A percentile compares a stretch with the other conserved stretches of the same genome.
phyloP scores from a whole-genome alignment of 352 stramenopile species.

The Aphanomyces stellatus region DNA sequence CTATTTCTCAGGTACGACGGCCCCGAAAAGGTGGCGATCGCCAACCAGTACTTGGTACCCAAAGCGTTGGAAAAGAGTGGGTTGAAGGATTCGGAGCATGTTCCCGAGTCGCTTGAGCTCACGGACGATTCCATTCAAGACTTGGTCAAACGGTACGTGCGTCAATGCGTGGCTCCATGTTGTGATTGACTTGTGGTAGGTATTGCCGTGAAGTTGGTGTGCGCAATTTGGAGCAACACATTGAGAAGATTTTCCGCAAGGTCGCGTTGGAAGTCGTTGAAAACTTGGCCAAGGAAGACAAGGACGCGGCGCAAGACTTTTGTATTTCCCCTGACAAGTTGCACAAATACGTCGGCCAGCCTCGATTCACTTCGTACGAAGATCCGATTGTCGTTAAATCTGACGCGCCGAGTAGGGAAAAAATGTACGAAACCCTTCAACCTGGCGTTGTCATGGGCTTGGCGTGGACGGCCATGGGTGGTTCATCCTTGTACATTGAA shows the following conservation, averaged over 20 bases:
- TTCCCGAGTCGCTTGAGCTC: slow-evolving; percentile 84
- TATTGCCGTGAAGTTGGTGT: slow-evolving; percentile 98
- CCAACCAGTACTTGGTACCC: slow-evolving; percentile 96
- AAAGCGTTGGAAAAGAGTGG: slow-evolving; percentile 94
- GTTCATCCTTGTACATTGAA: slow-evolving; percentile 98
- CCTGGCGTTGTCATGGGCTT: slow-evolving; percentile 98
- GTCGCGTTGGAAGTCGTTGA: slow-evolving; percentile 95
- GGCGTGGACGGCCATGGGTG: slow-evolving; percentile 98
- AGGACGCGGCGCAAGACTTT: slow-evolving; percentile 51
- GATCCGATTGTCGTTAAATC: not conserved
- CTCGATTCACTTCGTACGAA: slow-evolving; percentile 91
- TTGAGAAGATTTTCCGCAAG: slow-evolving; percentile 98
- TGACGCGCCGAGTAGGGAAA: slow-evolving; percentile 56
- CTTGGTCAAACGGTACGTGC: slow-evolving; percentile 50
- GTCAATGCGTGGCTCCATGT: no score
- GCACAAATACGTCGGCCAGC: slow-evolving; percentile 97
- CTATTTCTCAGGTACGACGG: slow-evolving; percentile 63
- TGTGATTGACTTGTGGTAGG: slow-evolving; percentile 59
- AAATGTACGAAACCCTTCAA: slow-evolving; percentile 93
- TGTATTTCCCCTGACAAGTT: slow-evolving; percentile 92
- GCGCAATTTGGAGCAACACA: slow-evolving; percentile 96
- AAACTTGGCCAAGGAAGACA: slow-evolving; percentile 41
- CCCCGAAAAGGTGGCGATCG: slow-evolving; percentile 97
- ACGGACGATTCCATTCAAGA: slow-evolving; percentile 89
- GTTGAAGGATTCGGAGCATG: slow-evolving; percentile 34